Conservation (phyloP, 352 stramenopile genomes). For the Saprolegnia diclina region DNA sequence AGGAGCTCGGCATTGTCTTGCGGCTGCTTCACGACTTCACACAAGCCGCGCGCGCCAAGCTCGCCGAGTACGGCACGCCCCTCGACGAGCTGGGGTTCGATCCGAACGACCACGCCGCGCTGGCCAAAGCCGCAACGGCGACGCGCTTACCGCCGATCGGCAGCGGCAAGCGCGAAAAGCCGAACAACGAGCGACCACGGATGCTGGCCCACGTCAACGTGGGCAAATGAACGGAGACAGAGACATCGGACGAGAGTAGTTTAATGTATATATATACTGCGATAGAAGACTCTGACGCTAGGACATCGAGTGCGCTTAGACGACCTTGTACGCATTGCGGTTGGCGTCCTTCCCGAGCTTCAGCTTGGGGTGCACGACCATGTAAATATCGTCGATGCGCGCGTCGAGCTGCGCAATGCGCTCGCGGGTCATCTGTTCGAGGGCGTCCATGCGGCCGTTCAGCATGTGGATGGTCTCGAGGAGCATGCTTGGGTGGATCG, state of each 20-base stretch:
- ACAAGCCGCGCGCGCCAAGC: constrained; percentile 75
- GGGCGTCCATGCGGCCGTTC: constrained; percentile 29
- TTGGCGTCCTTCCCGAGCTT: constrained; percentile 27
- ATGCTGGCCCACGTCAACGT: not conserved
- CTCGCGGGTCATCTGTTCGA: constrained; percentile 23
- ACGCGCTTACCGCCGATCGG: constrained; percentile 1
- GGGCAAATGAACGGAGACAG: not conserved
- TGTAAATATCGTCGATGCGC: constrained; percentile 38
- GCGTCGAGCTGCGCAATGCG: constrained; percentile 38
- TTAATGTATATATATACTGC: not conserved
- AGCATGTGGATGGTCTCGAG: constrained; percentile 38
- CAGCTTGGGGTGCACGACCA: constrained; percentile 26
- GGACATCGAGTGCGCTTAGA: not conserved
- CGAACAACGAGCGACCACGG: constrained; percentile 3
- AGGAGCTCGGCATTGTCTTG: constrained; percentile 61
- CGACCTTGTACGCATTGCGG: constrained; percentile 27
- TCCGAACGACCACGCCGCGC: constrained; percentile 26
- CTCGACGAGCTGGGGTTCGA: constrained; percentile 84
- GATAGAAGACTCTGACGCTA: not conserved
- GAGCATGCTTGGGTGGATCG: constrained; percentile 16
- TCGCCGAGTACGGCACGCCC: constrained; percentile 87
- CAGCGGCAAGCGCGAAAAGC: not conserved
- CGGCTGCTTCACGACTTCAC: constrained; percentile 78
- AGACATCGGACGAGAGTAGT: not conserved
- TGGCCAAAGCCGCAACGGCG: constrained; percentile 22